Evolutionary conservation across 2,329 filamentous ascomycete genomes (phyloP).

Genomic region (Blastomyces parvus): DNA sequence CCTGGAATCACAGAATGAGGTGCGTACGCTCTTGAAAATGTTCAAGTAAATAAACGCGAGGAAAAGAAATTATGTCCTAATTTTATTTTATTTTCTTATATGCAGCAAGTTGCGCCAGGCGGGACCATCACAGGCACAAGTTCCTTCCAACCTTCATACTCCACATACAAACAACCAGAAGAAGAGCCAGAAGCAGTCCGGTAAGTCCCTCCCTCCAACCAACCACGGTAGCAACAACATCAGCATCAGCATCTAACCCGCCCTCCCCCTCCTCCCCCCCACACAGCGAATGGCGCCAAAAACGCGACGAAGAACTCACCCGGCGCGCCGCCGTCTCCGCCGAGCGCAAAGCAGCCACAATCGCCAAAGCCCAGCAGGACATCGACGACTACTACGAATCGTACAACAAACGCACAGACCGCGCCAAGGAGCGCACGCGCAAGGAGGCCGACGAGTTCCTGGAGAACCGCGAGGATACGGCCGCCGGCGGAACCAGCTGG

Average conservation of each 20-base stretch:
- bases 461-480: conserved; percentile 78
- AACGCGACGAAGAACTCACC: conserved; percentile 69
- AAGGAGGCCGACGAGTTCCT: conserved; percentile 92
- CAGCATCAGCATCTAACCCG: conserved; percentile 7
- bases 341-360: conserved; percentile 70
- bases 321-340: conserved; percentile 79
- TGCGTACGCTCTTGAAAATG: conserved; percentile 27
- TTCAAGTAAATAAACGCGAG: background rate
- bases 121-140: conserved; percentile 68
- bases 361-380: conserved; percentile 82
- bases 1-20: conserved; percentile 64
- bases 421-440: conserved; percentile 75
- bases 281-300: conserved; percentile 72
- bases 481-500: conserved; percentile 93
- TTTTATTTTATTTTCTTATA: conserved; percentile 3
- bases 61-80: background rate
- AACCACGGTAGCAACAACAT: no score
- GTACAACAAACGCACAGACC: conserved; percentile 97
- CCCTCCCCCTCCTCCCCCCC: background rate
- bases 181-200: conserved; percentile 81
- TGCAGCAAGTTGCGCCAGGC: conserved; percentile 60
- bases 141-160: conserved; percentile 46
- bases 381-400: conserved; percentile 99
- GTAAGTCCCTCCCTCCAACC: conserved; percentile 24
- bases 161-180: conserved; percentile 51